Evolutionary conservation across 2,329 filamentous ascomycete species (phyloP).

Genomic region (Cladophialophora immunda): DNA sequence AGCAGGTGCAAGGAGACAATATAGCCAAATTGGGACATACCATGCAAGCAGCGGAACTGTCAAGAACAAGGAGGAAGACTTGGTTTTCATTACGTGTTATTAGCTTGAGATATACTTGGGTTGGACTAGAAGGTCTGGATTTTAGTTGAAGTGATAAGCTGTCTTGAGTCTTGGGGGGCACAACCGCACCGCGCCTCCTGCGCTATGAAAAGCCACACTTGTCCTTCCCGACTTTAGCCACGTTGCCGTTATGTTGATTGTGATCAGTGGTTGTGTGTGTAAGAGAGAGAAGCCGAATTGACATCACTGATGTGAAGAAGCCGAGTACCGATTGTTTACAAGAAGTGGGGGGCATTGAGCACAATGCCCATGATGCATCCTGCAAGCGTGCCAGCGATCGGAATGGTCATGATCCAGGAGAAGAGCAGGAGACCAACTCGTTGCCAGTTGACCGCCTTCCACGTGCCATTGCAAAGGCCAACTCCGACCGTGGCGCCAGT

Average conservation of each 20-base stretch:
- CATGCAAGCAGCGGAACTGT: too few species aligned
- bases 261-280: background rate
- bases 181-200: too few species aligned
- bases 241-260: too few species aligned
- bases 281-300: background rate
- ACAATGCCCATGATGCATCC: slow-evolving; percentile 62
- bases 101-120: too few species aligned
- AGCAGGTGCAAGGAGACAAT: too few species aligned
- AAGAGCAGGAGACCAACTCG: slow-evolving; percentile 73
- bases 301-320: background rate
- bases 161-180: too few species aligned
- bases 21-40: too few species aligned
- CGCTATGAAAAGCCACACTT: too few species aligned
- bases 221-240: too few species aligned
- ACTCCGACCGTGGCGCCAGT: slow-evolving; percentile 81
- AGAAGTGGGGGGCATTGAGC: slow-evolving; percentile 68
- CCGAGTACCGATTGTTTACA: background rate
- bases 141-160: too few species aligned
- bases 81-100: too few species aligned
- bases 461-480: slow-evolving; percentile 76
- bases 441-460: slow-evolving; percentile 79
- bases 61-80: slow-evolving; percentile 1
- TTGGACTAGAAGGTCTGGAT: background rate
- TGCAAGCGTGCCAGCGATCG: slow-evolving; percentile 66
- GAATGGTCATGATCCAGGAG: slow-evolving; percentile 73